Evolutionary conservation across 768 basidiomycete species (phyloP).

Genomic region (Chalciporus sphaerocephalus): DNA sequence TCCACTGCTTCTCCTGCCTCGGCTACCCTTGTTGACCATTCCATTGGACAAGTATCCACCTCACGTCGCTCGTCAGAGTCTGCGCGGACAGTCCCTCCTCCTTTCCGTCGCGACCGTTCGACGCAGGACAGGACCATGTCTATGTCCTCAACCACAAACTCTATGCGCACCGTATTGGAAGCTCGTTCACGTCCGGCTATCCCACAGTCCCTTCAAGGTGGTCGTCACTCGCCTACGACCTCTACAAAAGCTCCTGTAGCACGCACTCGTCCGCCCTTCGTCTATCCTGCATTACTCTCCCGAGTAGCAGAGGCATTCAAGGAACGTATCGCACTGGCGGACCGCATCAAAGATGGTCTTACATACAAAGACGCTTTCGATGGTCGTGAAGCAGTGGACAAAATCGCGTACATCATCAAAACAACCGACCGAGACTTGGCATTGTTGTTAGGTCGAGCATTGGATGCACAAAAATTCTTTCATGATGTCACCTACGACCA

Average conservation of each 20-base stretch:
- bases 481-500: conserved; percentile 99
- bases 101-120: conserved; percentile 55
- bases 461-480: conserved; percentile 98
- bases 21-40: conserved; percentile 36
- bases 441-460: conserved; percentile 86
- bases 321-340: conserved; percentile 68
- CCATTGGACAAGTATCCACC: conserved; percentile 17
- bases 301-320: conserved; percentile 93
- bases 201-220: conserved; percentile 35
- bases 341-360: conserved; percentile 90
- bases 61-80: conserved; percentile 71
- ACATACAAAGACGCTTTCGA: conserved; percentile 97
- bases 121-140: conserved; percentile 72
- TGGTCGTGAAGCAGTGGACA: conserved; percentile 94
- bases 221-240: conserved; percentile 34
- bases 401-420: conserved; percentile 97
- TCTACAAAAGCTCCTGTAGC: conserved; percentile 35
- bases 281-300: conserved; percentile 95
- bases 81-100: conserved; percentile 50
- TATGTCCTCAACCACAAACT: conserved; percentile 58
- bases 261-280: conserved; percentile 59
- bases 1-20: conserved; percentile 44
- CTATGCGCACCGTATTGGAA: conserved; percentile 46
- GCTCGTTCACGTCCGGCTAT: conserved; percentile 34
- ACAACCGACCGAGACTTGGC: conserved; percentile 97